Evolutionary conservation across 495 filamentous ascomycete genomes (phyloP), one percentile per base, ranked within the genome.

Genomic region (Chaetomium cochliodes): DNA sequence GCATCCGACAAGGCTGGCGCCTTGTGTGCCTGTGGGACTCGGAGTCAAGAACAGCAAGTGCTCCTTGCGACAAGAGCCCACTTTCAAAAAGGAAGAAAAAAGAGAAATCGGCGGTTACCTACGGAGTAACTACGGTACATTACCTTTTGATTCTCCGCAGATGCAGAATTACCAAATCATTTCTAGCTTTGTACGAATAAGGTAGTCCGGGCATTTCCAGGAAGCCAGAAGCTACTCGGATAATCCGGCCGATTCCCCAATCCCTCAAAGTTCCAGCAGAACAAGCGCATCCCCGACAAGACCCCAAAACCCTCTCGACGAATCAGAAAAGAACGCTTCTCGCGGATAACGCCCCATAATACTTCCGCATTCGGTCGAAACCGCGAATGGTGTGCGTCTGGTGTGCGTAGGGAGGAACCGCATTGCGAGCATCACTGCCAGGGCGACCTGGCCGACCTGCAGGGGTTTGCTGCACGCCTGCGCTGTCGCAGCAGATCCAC

Each of bases 401-500:
- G 33, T 37, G 33, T 37, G 33, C 33, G 33, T 12, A 37, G 33
- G 33, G 33, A 37, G 33, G 33, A 37, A 37, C 33, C 33, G 33
- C 33, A 37, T 52, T 26, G 49, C 49, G 25, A 22, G 5, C 28
- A 7, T 20, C 7, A 3, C 7, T 33, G 52, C 15, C n/a, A 37
- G 54, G 33, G 28, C 28, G 4, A 16, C 20, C 54, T 58, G 54
- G 33, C 3, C 28, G 4, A 16, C 20, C 54, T 58, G 55, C 55
- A 58, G 39, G 55, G 54, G 54, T 23, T 41, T 13, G 54, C 18
- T 23, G 54, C 33, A 42, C 13, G 16, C 41, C 41, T 44, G 41
- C 41, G 41, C 46, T 49, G 46, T 20, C 46, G 46, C 50, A 50
- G 47, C 54, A 57, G 20, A 39, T 57, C 54, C 20, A 4, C 33